Base-by-base conservation (phyloP, 345 rosid genomes). In the Murraya koenigii region DNA sequence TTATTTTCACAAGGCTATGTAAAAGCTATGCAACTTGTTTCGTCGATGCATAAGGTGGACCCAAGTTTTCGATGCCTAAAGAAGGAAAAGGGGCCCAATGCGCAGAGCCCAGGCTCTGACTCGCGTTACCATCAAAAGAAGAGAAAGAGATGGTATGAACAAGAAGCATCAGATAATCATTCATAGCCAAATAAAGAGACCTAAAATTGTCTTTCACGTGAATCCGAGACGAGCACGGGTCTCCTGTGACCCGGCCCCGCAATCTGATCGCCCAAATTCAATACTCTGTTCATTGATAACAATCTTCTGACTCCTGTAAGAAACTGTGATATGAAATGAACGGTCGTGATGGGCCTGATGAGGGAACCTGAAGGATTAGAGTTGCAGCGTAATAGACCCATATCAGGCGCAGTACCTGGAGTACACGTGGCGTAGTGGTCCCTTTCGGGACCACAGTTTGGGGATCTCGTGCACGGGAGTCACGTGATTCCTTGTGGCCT, bases 51-150 rank as follows among this genome's bases (percentile, higher is more conserved):
- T 55, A 26, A 19, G 3, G 22, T 2, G 69, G 54, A 38, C 17
- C 49, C 49, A 44, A 1, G 3, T 44, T 44, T 44, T 44, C 17
- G 17, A 44, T 13, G 49, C 5, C 49, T 15, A 44, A 13, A 2
- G 49, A 13, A 1, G 13, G 15, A 44, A 44, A 44, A 44, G 15
- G 49, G 0, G 17, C 49, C 8, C 4, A 14, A 44, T 32, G 5
- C 9, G 20, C 52, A 52, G 64, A 35, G 52, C 64, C 54, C 64
- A 52, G 72, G 25, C 35, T n/a, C 33, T 25, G 13, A 55, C 78
- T 55, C 56, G 65, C 25, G 78, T 66, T 25, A n/a, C 62, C 76
- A 30, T 78, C n/a, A 71, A 78, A 70, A 70, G 75, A 49, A 62
- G 80, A 61, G 80, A 78, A 78, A 78, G 35, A 44, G 32, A 23